These are phyloP conservation scores for Colletotrichum sojae DNA, from an alignment of 2,329 filamentous ascomycete genomes.

Conservation along the genomic window DNA sequence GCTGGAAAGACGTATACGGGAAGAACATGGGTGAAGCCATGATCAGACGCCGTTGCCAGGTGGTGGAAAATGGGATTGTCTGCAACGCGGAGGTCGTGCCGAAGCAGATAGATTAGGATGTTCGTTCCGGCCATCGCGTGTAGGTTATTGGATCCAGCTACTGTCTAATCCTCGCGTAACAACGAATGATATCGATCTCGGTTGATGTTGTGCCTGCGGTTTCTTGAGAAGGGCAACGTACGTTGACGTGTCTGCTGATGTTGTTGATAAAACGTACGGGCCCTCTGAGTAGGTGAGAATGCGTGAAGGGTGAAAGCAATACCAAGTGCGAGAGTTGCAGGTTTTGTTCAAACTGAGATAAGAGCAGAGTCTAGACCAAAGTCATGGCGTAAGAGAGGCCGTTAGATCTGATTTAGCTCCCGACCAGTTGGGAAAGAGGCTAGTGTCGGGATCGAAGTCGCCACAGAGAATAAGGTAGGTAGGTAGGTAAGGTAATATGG, in stretches of 20 bases:
- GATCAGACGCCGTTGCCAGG: constrained; percentile 62
- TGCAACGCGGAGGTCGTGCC: constrained; percentile 79
- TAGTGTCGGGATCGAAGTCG: constrained; percentile 19
- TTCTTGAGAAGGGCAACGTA: background rate
- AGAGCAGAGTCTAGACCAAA: constrained; percentile 18
- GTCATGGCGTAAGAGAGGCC: constrained; percentile 41
- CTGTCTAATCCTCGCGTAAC: background rate
- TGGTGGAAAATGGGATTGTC: constrained; percentile 82
- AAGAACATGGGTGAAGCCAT: constrained; percentile 77
- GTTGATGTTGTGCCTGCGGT: background rate
- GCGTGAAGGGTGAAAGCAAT: background rate
- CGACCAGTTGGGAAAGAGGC: constrained; percentile 18
- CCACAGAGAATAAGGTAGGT: constrained; percentile 10
- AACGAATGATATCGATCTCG: background rate
- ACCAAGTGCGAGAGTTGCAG: background rate
- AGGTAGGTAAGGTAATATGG: constrained; percentile 7
- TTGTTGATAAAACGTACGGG: background rate
- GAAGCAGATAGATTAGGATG: constrained; percentile 79
- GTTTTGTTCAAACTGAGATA: constrained; percentile 19
- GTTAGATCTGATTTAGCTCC: constrained; percentile 35
- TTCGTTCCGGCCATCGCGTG: constrained; percentile 55
- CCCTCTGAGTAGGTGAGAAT: background rate
- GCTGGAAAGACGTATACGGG: constrained; percentile 79
- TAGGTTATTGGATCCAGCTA: background rate
- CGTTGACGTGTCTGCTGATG: background rate